Base-by-base conservation (phyloP, 2,329 filamentous ascomycete species). In the Huntiella moniliformis region DNA sequence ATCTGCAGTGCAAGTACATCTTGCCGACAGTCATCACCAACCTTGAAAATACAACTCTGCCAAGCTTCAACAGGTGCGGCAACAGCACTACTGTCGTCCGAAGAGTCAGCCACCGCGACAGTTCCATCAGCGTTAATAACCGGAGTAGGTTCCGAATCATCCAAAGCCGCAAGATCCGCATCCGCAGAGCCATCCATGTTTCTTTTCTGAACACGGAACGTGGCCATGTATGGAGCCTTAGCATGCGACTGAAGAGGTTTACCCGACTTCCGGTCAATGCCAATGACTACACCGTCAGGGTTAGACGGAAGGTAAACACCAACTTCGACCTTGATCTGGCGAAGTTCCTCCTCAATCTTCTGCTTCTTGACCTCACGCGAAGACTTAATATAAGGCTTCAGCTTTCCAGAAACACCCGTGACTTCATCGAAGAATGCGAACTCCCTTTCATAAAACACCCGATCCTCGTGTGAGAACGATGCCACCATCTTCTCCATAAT, bases 21-120 rank as follows among this genome's bases (percentile, higher is more conserved):
- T 63, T 99, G 91, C 43, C 91, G 81, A 59, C 91, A 96, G 61
- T 99, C 91, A 59, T 99, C 91, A 51, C 91, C 91, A 42, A 99
- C 92, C 61, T 99, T 99, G 77, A 99, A 99, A 57, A 99, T 99
- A 47, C 88, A 91, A 2, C 86, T 93, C 61, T 98, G 91, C 92
- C 91, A 96, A n/a, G 88, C 81, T 60, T 98, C 92, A 53, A 93
- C 76, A 0, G 77, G 44, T 4, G 37, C 44, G 8, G 17, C 34
- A 5, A 39, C 15, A 11, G 38, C 43, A 12, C 22, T 28, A 15
- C 34, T 42, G 31, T 32, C 40, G 16, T 44, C 36, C 6, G 37
- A 17, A 44, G 58, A 57, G n/a, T 55, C 54, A 1, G 51, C 32
- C 12, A 42, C 44, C 7, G 33, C 39, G 12, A 38, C 42, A 7